A percentile compares a stretch with the other conserved stretches of the same genome.
Evolutionary conservation across 257 asterid genomes (phyloP).

Genomic region (Solanum paucissectum): DNA sequence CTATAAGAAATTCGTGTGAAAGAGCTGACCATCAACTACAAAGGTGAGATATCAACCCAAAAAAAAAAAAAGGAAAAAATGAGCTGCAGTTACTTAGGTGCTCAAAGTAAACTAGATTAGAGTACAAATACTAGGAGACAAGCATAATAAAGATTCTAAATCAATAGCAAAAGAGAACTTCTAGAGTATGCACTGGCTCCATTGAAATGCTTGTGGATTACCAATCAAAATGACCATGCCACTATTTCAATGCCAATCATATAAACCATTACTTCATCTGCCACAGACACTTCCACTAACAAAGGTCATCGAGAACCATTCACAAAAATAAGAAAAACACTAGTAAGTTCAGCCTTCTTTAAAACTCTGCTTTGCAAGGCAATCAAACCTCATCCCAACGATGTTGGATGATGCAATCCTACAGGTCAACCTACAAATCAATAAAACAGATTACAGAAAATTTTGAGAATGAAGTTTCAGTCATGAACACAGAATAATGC

Average conservation of each 20-base stretch:
- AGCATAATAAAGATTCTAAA: background rate
- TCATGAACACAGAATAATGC: background rate
- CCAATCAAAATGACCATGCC: background rate
- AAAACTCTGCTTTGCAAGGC: background rate
- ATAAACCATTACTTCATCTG: background rate
- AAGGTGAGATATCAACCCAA: background rate
- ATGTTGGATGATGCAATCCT: background rate
- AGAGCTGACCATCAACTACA: background rate
- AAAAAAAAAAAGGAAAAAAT: background rate
- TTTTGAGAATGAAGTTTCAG: background rate
- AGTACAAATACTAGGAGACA: background rate
- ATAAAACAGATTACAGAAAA: background rate
- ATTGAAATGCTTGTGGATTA: background rate
- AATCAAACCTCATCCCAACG: background rate
- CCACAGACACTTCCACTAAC: background rate
- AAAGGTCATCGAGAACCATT: background rate
- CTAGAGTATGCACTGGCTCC: background rate
- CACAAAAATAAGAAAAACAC: background rate
- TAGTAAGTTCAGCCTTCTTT: slow-evolving; percentile 1
- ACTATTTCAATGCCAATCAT: background rate
- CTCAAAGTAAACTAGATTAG: background rate
- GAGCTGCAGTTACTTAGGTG: background rate
- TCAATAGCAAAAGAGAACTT: background rate
- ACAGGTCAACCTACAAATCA: background rate
- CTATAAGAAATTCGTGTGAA: background rate